Base-by-base conservation (phyloP, 2,329 filamentous ascomycete species). In the Parascedosporium putredinis region DNA sequence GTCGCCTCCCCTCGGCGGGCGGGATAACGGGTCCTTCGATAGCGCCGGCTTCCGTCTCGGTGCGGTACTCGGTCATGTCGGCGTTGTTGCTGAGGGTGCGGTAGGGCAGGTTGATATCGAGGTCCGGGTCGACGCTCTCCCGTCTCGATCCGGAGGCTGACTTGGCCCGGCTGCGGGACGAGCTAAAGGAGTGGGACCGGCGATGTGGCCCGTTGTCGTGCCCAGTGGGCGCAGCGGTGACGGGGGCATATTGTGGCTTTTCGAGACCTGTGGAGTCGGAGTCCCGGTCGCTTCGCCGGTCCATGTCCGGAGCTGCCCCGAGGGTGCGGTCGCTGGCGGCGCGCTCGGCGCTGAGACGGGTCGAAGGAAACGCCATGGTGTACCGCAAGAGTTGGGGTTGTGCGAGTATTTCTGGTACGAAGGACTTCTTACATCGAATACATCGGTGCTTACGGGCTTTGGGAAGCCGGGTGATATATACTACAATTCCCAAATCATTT, bases 21-120 rank as follows among this genome's bases (percentile, higher is more conserved):
- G 27, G 25, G 5, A 46, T 31, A 4, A 27, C 25, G 0, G 66
- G 67, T 0, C 68, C 69, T 20, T 78, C 69, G 54, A 88, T 85
- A 49, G 77, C 70, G 16, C 84, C 84, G 0, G 64, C 59, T 4
- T 68, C 63, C 2, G 78, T 81, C 62, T 87, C 84, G 50, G 72
- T 67, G 1, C 73, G 79, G 62, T 83, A 88, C 65, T 88, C 84
- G 29, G 74, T 71, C 50, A 88, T 67, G 59, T 84, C 78, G 53
- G 80, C 80, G 31, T 67, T 64, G 50, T 72, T 69, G 53, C 68
- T 79, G 24, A 88, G 68, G 14, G 79, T 83, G 55, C 82, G 77
- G 58, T 80, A 79, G 1, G 84, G 84, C 0, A 88, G 72, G 57
- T 85, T 72, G 46, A 74, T 59, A 57, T 77, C 74, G 40, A 71